These are phyloP conservation scores for Acorus calamus DNA, from an alignment of 106 monocot genomes.

Conservation along the genomic window DNA sequence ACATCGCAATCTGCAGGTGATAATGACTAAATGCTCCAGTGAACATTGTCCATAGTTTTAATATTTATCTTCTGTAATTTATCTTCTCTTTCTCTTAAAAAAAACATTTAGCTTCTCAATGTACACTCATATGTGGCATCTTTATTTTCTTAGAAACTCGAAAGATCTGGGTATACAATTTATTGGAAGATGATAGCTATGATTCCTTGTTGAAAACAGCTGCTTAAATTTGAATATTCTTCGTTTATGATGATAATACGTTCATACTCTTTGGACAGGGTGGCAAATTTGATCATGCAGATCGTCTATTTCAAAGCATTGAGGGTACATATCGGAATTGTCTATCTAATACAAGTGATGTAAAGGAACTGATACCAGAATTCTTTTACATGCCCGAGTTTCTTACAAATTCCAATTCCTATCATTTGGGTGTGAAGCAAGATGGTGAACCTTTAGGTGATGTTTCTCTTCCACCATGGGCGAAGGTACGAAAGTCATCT, in stretches of 20 bases:
- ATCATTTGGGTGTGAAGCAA: conserved; percentile 95
- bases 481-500: conserved; percentile 52
- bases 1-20: conserved; percentile 88
- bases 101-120: too few relatives aligned
- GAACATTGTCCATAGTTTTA: not conserved
- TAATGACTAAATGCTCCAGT: not conserved
- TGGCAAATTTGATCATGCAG: conserved; percentile 99
- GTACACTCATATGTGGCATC: too few relatives aligned
- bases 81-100: too few relatives aligned
- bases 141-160: too few relatives aligned
- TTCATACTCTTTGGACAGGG: conserved; percentile 47
- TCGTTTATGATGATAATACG: too few relatives aligned
- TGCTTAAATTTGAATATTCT: too few relatives aligned
- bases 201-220: not conserved
- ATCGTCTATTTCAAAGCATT: conserved; percentile 95
- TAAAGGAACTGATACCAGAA: conserved; percentile 98
- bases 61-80: not conserved
- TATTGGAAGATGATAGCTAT: not conserved
- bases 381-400: conserved; percentile 99
- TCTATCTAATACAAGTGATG: conserved; percentile 95
- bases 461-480: conserved; percentile 96
- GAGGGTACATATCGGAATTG: conserved; percentile 88
- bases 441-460: conserved; percentile 89
- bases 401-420: conserved; percentile 83
- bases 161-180: too few relatives aligned